Conservation (phyloP, 2,329 filamentous ascomycete genomes). For the Magnaporthiopsis incrustans region DNA sequence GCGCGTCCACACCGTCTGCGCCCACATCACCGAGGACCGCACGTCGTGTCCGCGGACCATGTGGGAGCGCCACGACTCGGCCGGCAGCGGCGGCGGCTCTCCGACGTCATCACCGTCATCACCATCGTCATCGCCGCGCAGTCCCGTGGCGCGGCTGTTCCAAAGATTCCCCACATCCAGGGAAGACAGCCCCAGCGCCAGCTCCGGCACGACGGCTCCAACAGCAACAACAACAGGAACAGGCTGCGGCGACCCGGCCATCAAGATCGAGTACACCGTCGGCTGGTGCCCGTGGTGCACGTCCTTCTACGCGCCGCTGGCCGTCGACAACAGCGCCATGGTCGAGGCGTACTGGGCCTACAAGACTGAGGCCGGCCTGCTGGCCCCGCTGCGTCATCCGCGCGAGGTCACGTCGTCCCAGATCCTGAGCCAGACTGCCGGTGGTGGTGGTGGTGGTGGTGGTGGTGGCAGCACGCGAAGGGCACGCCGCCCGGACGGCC, state of each 20-base stretch:
- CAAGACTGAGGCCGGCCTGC: background rate
- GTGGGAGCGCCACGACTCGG: too few relatives aligned
- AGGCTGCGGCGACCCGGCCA: background rate
- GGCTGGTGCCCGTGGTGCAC: background rate
- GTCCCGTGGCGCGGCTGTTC: background rate
- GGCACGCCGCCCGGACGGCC: too few relatives aligned
- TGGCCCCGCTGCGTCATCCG: background rate
- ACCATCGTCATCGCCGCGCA: too few relatives aligned
- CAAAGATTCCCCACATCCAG: background rate
- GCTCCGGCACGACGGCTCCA: background rate
- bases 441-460: too few relatives aligned
- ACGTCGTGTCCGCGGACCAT: too few relatives aligned
- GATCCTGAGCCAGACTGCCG: background rate
- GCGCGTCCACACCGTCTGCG: background rate
- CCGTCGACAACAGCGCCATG: background rate
- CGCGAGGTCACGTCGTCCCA: background rate
- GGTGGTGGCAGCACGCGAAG: too few relatives aligned
- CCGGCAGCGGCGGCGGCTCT: too few relatives aligned
- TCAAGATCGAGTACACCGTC: background rate
- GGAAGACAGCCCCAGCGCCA: too few relatives aligned
- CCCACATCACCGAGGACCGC: background rate
- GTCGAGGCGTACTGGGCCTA: constrained; percentile 3
- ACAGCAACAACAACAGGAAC: too few relatives aligned
- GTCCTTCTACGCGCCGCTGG: background rate
- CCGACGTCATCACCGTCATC: too few relatives aligned